Conservation (phyloP, 805 yeast species). For the Huiozyma sinensis region DNA sequence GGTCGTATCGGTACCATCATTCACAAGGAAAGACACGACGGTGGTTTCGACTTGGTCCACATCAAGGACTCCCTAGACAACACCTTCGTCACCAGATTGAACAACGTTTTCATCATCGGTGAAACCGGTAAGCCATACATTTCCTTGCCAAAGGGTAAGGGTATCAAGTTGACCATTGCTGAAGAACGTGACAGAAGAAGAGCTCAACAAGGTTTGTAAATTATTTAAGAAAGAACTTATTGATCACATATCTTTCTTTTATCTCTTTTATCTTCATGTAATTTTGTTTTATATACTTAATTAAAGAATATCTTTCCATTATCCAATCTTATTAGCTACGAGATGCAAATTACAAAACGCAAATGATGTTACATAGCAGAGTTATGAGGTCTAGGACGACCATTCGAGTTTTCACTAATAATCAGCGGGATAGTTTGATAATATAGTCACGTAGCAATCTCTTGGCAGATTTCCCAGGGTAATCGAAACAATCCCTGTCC, state of each 20-base stretch:
- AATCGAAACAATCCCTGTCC: conserved; percentile 29
- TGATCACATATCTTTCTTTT: background rate
- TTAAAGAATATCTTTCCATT: too few relatives aligned
- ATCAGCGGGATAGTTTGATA: background rate
- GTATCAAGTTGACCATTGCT: conserved; percentile 89
- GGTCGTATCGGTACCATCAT: conserved; percentile 94
- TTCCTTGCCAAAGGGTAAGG: conserved; percentile 98
- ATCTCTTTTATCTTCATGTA: conserved; percentile 1
- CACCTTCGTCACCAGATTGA: conserved; percentile 89
- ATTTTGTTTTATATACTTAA: background rate
- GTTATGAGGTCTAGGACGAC: too few relatives aligned
- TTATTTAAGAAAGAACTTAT: conserved; percentile 4
- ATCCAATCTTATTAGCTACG: too few relatives aligned
- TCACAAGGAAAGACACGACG: conserved; percentile 96
- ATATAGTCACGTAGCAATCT: conserved; percentile 32
- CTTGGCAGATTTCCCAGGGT: conserved; percentile 36
- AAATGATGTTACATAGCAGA: background rate
- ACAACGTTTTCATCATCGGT: conserved; percentile 90
- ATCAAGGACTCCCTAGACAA: conserved; percentile 90
- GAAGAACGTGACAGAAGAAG: conserved; percentile 99
- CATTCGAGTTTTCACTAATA: too few relatives aligned
- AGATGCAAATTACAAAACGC: background rate
- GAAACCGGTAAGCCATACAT: conserved; percentile 91
- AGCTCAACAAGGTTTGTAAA: conserved; percentile 57
- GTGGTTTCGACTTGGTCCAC: conserved; percentile 97